Evolutionary conservation across 2,329 filamentous ascomycete species (phyloP).

Genomic region (Diaporthe sp.): DNA sequence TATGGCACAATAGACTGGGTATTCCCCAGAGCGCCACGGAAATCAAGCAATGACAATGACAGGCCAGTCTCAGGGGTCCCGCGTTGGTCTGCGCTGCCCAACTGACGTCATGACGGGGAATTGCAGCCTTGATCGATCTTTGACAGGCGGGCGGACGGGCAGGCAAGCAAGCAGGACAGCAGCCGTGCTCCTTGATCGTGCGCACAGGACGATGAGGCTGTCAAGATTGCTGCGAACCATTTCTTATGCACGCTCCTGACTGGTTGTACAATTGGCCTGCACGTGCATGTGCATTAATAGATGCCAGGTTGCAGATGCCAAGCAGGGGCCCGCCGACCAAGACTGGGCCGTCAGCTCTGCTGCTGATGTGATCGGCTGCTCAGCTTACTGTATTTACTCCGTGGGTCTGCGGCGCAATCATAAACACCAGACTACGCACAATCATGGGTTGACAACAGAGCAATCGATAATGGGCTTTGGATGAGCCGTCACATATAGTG

Average conservation of each 20-base stretch:
- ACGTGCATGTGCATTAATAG: slow-evolving; percentile 27
- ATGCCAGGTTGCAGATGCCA: slow-evolving; percentile 28
- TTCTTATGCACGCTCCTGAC: slow-evolving; percentile 14
- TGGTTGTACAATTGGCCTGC: slow-evolving; percentile 6
- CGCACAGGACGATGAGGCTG: slow-evolving; percentile 4
- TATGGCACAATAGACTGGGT: background rate
- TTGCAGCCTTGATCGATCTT: background rate
- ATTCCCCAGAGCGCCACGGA: background rate
- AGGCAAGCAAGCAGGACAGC: background rate
- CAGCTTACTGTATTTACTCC: slow-evolving; percentile 3
- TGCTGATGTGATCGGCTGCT: slow-evolving; percentile 11
- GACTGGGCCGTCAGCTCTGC: slow-evolving; percentile 6
- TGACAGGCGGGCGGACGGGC: background rate
- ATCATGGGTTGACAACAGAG: background rate
- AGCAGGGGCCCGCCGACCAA: slow-evolving; percentile 19
- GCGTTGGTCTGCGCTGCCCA: background rate
- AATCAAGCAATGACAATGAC: slow-evolving; percentile 10
- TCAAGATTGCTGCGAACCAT: slow-evolving; percentile 13
- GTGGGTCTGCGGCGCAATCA: background rate
- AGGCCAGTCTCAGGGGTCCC: background rate
- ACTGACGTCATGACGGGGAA: slow-evolving; percentile 38
- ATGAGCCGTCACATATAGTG: background rate
- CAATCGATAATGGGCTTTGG: background rate
- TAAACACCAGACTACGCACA: background rate
- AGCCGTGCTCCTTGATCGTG: slow-evolving; percentile 9